phyloP scores from a whole-genome alignment of 768 basidiomycete genomes.

The Leccinum sublutescens region DNA sequence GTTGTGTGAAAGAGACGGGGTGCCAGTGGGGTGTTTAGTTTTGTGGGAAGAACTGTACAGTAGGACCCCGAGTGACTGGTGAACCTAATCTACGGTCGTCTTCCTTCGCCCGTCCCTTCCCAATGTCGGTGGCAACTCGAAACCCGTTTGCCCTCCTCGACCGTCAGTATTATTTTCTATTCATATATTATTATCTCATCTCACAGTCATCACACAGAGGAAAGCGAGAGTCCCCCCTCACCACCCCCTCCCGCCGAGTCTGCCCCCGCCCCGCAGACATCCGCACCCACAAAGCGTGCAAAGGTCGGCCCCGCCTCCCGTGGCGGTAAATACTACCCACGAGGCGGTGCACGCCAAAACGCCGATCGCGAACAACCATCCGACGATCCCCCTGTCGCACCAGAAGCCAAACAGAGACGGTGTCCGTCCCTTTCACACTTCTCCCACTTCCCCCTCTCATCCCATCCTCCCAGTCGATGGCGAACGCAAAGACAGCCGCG shows the following conservation, averaged over 20 bases:
- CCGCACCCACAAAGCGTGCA: slow-evolving; percentile 44
- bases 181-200: slow-evolving; percentile 4
- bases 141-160: slow-evolving; percentile 84
- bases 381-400: slow-evolving; percentile 36
- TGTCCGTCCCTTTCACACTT: slow-evolving; percentile 23
- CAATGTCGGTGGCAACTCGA: slow-evolving; percentile 87
- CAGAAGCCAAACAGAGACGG: slow-evolving; percentile 34
- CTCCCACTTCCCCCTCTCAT: slow-evolving; percentile 2
- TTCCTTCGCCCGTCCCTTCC: slow-evolving; percentile 19
- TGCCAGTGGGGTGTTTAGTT: slow-evolving; percentile 10
- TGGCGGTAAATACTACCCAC: slow-evolving; percentile 66
- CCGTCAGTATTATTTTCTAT: slow-evolving; percentile 45
- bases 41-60: slow-evolving; percentile 40
- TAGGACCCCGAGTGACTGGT: slow-evolving; percentile 40
- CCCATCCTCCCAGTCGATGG: slow-evolving; percentile 35
- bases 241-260: slow-evolving; percentile 35
- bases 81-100: not conserved
- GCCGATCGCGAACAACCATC: slow-evolving; percentile 38
- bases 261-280: slow-evolving; percentile 18
- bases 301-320: slow-evolving; percentile 61
- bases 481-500: slow-evolving; percentile 44
- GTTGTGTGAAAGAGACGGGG: slow-evolving; percentile 21
- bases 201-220: slow-evolving; percentile 36
- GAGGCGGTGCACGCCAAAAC: slow-evolving; percentile 54
- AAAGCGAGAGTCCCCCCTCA: slow-evolving; percentile 42